These are phyloP conservation scores for Candida tallmaniae DNA, from an alignment of 805 yeast genomes.

Conservation along the genomic window DNA sequence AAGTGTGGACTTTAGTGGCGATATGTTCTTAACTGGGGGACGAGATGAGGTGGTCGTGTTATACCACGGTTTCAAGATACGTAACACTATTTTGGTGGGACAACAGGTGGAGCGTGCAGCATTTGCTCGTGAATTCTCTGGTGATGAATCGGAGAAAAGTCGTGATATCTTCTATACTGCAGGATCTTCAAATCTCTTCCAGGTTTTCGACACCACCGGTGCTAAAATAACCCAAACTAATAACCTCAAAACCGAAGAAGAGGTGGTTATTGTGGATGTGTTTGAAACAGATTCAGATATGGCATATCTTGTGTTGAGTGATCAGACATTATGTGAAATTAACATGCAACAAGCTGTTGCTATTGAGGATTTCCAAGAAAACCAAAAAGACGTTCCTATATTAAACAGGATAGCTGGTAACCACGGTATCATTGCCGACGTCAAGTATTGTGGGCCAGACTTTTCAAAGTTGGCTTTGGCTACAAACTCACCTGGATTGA, in stretches of 20 bases:
- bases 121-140: slow-evolving; percentile 26
- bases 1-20: slow-evolving; percentile 64
- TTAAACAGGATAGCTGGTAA: slow-evolving; percentile 74
- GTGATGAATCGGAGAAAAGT: slow-evolving; percentile 14
- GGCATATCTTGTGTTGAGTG: slow-evolving; percentile 62
- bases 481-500: slow-evolving; percentile 85
- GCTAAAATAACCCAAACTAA: slow-evolving; percentile 46
- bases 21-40: slow-evolving; percentile 74
- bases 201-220: slow-evolving; percentile 53
- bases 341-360: too few species aligned
- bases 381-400: slow-evolving; percentile 32
- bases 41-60: slow-evolving; percentile 74
- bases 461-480: slow-evolving; percentile 69
- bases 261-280: slow-evolving; percentile 63
- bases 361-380: slow-evolving; percentile 28
- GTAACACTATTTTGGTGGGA: slow-evolving; percentile 64
- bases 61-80: slow-evolving; percentile 53
- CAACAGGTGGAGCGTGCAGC: slow-evolving; percentile 74
- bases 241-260: slow-evolving; percentile 64
- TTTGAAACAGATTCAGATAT: slow-evolving; percentile 25
- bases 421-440: slow-evolving; percentile 93
- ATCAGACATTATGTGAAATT: slow-evolving; percentile 86
- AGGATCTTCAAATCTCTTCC: slow-evolving; percentile 70
- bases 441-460: slow-evolving; percentile 69
- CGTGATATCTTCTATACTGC: slow-evolving; percentile 48